Conservation (phyloP, 129 eudicot genomes). For the Escallonia rubra region DNA sequence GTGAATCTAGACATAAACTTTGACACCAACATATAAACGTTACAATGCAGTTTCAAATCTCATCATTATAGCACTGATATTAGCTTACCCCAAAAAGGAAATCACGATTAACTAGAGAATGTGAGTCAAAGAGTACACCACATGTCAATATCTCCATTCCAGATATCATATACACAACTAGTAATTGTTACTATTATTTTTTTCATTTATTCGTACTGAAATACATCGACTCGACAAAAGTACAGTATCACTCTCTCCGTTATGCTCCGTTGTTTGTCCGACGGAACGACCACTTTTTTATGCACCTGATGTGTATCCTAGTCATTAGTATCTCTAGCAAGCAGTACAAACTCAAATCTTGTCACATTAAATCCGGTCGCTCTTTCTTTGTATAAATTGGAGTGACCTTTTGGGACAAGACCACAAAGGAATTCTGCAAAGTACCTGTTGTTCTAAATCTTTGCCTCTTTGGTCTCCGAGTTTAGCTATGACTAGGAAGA, state of each 20-base stretch:
- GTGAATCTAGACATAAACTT: neutral
- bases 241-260: no score
- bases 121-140: no score
- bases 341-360: neutral
- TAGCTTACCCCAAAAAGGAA: neutral
- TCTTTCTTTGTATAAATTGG: slow-evolving; percentile 1
- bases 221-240: neutral
- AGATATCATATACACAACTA: neutral
- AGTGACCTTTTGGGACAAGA: slow-evolving; percentile 3
- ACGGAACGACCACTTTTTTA: no score
- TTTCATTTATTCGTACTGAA: neutral
- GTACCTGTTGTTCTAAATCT: neutral
- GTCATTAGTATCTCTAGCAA: neutral
- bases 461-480: slow-evolving; percentile 4
- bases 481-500: slow-evolving; percentile 10
- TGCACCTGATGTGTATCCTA: neutral
- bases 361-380: neutral
- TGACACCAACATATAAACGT: neutral
- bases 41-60: neutral
- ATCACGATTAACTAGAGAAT: neutral
- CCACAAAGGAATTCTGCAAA: slow-evolving; percentile 1
- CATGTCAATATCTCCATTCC: neutral
- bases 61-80: neutral
- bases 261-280: no score
- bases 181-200: no score